Conservation (phyloP, 2,329 filamentous ascomycete species). For the Botrytis medusae region DNA sequence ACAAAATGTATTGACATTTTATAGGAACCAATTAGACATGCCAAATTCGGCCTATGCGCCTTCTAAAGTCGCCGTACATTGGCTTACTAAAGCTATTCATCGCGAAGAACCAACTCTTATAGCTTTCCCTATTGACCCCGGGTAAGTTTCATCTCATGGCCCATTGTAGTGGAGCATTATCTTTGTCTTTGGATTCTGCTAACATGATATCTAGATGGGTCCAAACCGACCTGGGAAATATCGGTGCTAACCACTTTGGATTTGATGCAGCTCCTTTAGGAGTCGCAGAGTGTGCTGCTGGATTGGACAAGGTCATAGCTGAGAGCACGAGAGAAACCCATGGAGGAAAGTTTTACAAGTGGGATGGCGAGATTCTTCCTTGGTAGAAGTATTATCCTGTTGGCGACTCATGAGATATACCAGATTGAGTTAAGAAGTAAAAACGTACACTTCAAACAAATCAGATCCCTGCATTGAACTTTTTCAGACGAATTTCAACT, state of each 20-base stretch:
- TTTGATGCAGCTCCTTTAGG: constrained; percentile 25
- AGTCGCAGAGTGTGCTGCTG: not conserved
- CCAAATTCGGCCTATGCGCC: not conserved
- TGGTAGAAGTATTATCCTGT: not conserved
- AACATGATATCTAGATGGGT: constrained; percentile 32
- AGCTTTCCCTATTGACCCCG: not conserved
- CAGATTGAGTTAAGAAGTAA: not conserved
- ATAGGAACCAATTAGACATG: not conserved
- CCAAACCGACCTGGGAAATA: constrained; percentile 34
- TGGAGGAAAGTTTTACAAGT: not conserved
- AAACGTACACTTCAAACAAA: not conserved
- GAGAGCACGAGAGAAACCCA: not conserved
- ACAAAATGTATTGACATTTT: not conserved
- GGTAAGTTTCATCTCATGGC: not conserved
- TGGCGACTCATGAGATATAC: too few relatives aligned
- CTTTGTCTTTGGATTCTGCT: not conserved
- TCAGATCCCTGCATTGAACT: not conserved
- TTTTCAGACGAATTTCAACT: not conserved
- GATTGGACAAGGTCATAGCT: not conserved
- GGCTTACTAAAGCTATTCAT: constrained; percentile 1
- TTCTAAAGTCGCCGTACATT: not conserved
- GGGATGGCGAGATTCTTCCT: not conserved
- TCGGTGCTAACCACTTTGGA: constrained; percentile 24
- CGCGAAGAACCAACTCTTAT: not conserved
- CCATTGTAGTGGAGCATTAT: not conserved